Evolutionary conservation across 768 basidiomycete species (phyloP).

Genomic region (Russula foetens): DNA sequence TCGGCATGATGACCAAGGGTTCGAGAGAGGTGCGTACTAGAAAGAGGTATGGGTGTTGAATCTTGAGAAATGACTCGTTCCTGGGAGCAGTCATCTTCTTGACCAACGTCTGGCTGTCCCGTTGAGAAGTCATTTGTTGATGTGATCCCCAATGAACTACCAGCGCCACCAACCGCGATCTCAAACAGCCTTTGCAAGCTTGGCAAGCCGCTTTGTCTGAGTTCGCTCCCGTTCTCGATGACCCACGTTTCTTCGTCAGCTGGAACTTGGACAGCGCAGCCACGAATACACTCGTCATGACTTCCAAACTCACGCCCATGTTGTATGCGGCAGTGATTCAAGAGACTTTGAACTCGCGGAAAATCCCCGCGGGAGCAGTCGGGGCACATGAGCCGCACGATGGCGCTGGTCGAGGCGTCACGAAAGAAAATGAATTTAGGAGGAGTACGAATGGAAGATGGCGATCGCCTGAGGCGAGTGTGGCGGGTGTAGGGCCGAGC

Average conservation of each 20-base stretch:
- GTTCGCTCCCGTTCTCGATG: conserved; percentile 32
- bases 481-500: conserved; percentile 25
- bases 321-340: conserved; percentile 45
- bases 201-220: conserved; percentile 35
- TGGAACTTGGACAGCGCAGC: conserved; percentile 34
- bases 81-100: not conserved
- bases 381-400: conserved; percentile 35
- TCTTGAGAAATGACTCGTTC: conserved; percentile 18
- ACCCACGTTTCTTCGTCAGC: conserved; percentile 29
- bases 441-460: conserved; percentile 23
- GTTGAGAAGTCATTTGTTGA: not conserved
- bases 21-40: conserved; percentile 35
- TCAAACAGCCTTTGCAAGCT: conserved; percentile 42
- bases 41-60: not conserved
- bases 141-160: conserved; percentile 23
- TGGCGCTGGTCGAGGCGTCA: conserved; percentile 26
- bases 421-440: conserved; percentile 31
- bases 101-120: not conserved
- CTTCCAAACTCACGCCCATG: conserved; percentile 41
- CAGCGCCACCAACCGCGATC: conserved; percentile 36
- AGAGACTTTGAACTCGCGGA: conserved; percentile 42
- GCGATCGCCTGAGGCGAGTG: conserved; percentile 20
- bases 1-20: conserved; percentile 45
- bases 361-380: conserved; percentile 41
- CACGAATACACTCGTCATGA: conserved; percentile 44